Base-by-base conservation (phyloP, 805 yeast genomes). In the Millerago galiae region DNA sequence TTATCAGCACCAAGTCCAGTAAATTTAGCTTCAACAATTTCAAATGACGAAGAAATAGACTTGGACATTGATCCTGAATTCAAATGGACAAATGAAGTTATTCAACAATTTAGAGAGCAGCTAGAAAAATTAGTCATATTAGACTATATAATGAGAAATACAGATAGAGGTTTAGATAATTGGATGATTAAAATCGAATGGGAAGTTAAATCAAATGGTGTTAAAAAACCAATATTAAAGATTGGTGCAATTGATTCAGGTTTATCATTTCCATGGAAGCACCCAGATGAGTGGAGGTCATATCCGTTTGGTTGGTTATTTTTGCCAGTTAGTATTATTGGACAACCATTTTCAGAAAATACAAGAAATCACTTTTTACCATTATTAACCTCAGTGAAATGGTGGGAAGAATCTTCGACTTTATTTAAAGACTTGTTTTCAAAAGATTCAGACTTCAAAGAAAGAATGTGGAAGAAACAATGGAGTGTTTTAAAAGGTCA, bases 291-390 rank as follows among this genome's bases (percentile, higher is more conserved):
- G 54, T 81, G 89, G 87, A 62, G 90, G 42, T 79, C 86, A 1
- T 83, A 79, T 51, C 90, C 90, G 0, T 83, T 73, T 61, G 90
- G 90, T 0, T 83, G 91, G 91, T 61, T 83, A 21, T 81, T 77
- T 51, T 59, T 83, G 28, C 90, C 90, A 1, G 59, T 74, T 11
- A 66, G 75, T 10, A 56, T 83, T 6, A 77, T 83, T 39, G 86
- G 86, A 0, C 81, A 74, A 45, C 88, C 88, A 4, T 82, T 83
- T 52, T 71, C 82, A 3, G 63, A 62, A 25, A 62, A 61, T 27
- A 76, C 87, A 1, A 61, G 84, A 42, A 57, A 62, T 4, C 83
- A 79, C 51, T 78, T 73, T 49, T 54, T 83, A 37, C 76, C 81
- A 1, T 50, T 81, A 7, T 54, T 83, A 29, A 78, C 86, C 0